Conservation (phyloP, 352 stramenopile species). For the Peronospora farinosa region DNA sequence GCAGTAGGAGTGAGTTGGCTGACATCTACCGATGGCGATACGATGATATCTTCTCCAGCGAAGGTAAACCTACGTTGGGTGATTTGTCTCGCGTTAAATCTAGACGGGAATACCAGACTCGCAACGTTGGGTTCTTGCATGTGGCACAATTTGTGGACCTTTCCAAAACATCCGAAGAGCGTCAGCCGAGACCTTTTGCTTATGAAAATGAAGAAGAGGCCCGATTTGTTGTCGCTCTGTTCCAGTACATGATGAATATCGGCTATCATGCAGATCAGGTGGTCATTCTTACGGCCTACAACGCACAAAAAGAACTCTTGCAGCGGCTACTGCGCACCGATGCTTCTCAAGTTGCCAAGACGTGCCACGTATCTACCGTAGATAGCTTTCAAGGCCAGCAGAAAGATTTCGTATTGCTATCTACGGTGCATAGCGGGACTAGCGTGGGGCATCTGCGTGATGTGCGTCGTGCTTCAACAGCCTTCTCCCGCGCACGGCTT, state of each 20-base stretch:
- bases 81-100: conserved; percentile 26
- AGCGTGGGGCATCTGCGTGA: conserved; percentile 88
- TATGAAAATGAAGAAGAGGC: conserved; percentile 95
- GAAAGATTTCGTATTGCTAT: conserved; percentile 94
- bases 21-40: conserved; percentile 88
- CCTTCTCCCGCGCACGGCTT: conserved; percentile 87
- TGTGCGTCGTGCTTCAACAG: conserved; percentile 87
- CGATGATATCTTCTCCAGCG: conserved; percentile 12
- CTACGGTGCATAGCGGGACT: conserved; percentile 85
- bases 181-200: conserved; percentile 68
- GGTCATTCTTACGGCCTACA: conserved; percentile 93
- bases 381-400: conserved; percentile 95
- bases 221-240: conserved; percentile 90
- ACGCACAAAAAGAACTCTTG: conserved; percentile 91
- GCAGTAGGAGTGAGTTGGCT: conserved; percentile 80
- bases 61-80: conserved; percentile 12
- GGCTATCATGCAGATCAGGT: conserved; percentile 90
- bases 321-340: conserved; percentile 67
- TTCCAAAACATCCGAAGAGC: conserved; percentile 46
- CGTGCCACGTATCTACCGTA: conserved; percentile 81
- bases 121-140: conserved; percentile 88
- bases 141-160: conserved; percentile 90
- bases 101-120: conserved; percentile 31
- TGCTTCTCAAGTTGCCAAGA: conserved; percentile 12
- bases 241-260: conserved; percentile 90